Percentiles rank a stretch among this genome's conserved stretches.
Conservation (phyloP, 768 basidiomycete genomes). For the Suillus tomentosus region DNA sequence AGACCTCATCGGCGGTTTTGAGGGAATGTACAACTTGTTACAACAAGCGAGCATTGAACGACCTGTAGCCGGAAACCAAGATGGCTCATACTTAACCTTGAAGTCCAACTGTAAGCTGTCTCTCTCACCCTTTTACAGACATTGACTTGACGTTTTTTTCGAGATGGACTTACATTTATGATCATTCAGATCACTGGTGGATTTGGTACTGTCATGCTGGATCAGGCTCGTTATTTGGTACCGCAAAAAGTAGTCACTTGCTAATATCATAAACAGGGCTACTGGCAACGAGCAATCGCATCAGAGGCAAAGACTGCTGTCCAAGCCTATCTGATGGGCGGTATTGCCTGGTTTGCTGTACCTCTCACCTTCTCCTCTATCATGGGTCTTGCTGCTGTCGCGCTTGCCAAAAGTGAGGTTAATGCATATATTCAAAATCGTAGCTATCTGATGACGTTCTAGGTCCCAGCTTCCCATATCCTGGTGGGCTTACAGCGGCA, state of each 20-base stretch:
- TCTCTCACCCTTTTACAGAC: background rate
- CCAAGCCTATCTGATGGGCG: constrained; percentile 41
- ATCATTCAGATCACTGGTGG: constrained; percentile 22
- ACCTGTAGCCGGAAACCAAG: constrained; percentile 38
- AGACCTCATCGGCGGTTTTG: constrained; percentile 40
- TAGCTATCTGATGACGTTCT: constrained; percentile 9
- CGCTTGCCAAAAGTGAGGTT: constrained; percentile 21
- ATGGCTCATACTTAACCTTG: constrained; percentile 41
- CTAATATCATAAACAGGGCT: constrained; percentile 22
- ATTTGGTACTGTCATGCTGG: constrained; percentile 23
- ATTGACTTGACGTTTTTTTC: background rate
- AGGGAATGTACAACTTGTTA: constrained; percentile 38
- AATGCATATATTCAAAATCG: background rate
- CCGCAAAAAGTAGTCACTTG: background rate
- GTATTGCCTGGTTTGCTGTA: constrained; percentile 42
- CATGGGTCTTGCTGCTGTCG: constrained; percentile 38
- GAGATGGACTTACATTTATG: constrained; percentile 21
- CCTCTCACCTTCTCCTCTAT: constrained; percentile 41
- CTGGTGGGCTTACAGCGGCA: constrained; percentile 23
- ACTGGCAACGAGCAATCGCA: constrained; percentile 42
- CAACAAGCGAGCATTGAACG: constrained; percentile 24
- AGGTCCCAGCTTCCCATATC: constrained; percentile 45
- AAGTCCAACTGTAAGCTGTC: constrained; percentile 27
- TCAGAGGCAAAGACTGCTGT: constrained; percentile 38
- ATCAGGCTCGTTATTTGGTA: constrained; percentile 13